Evolutionary conservation across 2,329 filamentous ascomycete genomes (phyloP), one percentile per base, ranked within the genome.

Genomic region (Claviceps digitariae): DNA sequence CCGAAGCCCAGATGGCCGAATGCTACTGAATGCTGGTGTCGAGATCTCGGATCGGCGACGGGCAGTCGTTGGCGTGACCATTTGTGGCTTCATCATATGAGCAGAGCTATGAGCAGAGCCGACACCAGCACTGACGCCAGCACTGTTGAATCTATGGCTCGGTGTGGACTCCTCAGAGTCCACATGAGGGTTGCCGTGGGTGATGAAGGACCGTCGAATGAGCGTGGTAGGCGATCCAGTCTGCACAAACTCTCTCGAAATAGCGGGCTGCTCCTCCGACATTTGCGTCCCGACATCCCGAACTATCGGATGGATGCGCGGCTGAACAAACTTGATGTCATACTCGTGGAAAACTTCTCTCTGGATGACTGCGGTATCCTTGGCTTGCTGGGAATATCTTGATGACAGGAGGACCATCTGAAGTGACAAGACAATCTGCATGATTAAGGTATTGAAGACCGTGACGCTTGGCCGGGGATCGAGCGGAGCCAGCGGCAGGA

Each of bases 331-430:
- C 71, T 98, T 98, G 60, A 82, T 87, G 65, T 97, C 89, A 65
- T 98, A 98, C 69, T 98, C 93, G 65, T 90, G 84, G 69, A 97
- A 77, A 5, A 97, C 91, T 68, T 97, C 87, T 61, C 86, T 89
- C 60, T 95, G 89, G 55, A 98, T 86, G 48, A 96, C 77, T 2
- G 83, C 77, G 2, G 81, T 81, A 67, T 98, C 93, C 65, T 90
- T 95, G 56, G 81, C 81, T 66, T 97, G 90, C 65, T 91, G 90
- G 3, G 80, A 77, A 68, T 91, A 97, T 36, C 77, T 82, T 2
- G 77, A 78, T 56, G 86, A 83, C 50, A 97, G 72, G 31, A 88
- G 73, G 51, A 82, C 77, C 58, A 97, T 77, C 66, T 96, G 88
- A 1, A 77, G 72, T 0, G 90, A 90, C 15, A 98, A 73, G 1